phyloP scores from a whole-genome alignment of 257 asterid species.

The Lycium ferocissimum region DNA sequence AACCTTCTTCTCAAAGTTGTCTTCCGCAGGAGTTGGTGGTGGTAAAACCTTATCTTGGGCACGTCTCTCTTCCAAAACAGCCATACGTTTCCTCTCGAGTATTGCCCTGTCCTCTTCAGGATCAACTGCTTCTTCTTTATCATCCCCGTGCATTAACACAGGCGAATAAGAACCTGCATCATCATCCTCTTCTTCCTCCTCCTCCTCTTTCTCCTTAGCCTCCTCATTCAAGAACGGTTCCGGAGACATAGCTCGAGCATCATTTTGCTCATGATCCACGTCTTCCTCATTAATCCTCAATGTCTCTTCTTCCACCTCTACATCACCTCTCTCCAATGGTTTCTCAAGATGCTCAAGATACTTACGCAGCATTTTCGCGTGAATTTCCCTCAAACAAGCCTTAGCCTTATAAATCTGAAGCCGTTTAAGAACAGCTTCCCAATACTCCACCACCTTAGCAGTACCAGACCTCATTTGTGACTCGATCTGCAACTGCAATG shows the following conservation, averaged over 20 bases:
- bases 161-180: conserved; percentile 84
- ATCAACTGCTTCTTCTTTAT: conserved; percentile 87
- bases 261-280: conserved; percentile 39
- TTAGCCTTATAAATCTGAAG: conserved; percentile 92
- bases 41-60: conserved; percentile 75
- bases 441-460: conserved; percentile 90
- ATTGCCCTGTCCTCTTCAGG: conserved; percentile 90
- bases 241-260: conserved; percentile 50
- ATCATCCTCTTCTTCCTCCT: conserved; percentile 22
- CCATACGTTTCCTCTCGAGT: conserved; percentile 78
- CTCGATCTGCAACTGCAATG: conserved; percentile 73
- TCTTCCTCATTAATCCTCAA: conserved; percentile 52
- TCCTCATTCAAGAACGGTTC: conserved; percentile 56
- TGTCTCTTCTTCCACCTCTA: conserved; percentile 47
- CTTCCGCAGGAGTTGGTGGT: conserved; percentile 63
- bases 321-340: conserved; percentile 51
- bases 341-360: conserved; percentile 73
- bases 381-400: conserved; percentile 93
- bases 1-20: conserved; percentile 77
- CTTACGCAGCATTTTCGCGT: conserved; percentile 76
- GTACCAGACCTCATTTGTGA: conserved; percentile 90
- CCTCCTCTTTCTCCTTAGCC: conserved; percentile 59
- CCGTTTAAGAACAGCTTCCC: conserved; percentile 92
- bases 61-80: conserved; percentile 84
- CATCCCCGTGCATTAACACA: conserved; percentile 72